Evolutionary conservation across 1,139 yeast genomes (phyloP).

Genomic region (Cylindricascospora bacillispora): DNA sequence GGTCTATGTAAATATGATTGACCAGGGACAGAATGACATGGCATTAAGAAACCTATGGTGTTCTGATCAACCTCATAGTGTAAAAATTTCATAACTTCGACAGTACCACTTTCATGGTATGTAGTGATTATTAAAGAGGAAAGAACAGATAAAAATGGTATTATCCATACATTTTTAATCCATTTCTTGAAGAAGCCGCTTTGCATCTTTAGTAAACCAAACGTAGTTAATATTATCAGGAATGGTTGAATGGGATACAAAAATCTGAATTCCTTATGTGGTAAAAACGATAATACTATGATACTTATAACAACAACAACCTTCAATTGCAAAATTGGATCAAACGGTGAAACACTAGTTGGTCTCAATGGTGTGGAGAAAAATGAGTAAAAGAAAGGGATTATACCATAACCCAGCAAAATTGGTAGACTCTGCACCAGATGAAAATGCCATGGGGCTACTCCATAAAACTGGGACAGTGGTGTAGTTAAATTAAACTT

Average conservation of each 20-base stretch:
- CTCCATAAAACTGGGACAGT: slow-evolving; percentile 74
- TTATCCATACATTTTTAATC: slow-evolving; percentile 6
- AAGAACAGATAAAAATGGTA: slow-evolving; percentile 30
- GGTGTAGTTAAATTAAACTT: slow-evolving; percentile 65
- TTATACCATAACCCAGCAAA: slow-evolving; percentile 52
- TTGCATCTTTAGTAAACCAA: slow-evolving; percentile 18
- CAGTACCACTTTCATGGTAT: slow-evolving; percentile 75
- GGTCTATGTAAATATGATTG: slow-evolving; percentile 66
- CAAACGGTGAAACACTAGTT: too few species aligned
- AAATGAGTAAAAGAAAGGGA: slow-evolving; percentile 40
- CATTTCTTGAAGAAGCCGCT: slow-evolving; percentile 1
- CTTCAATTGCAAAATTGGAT: slow-evolving; percentile 14
- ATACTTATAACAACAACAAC: slow-evolving; percentile 33
- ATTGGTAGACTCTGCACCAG: slow-evolving; percentile 72
- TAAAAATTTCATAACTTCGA: slow-evolving; percentile 48
- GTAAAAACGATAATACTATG: slow-evolving; percentile 45
- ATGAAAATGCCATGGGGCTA: slow-evolving; percentile 79
- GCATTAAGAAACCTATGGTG: slow-evolving; percentile 71
- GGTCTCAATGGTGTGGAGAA: slow-evolving; percentile 2
- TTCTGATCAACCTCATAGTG: slow-evolving; percentile 31
- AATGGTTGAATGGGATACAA: slow-evolving; percentile 80
- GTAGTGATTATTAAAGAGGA: slow-evolving; percentile 20
- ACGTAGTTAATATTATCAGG: slow-evolving; percentile 34
- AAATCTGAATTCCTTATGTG: slow-evolving; percentile 87
- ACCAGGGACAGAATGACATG: slow-evolving; percentile 97